phyloP scores from a whole-genome alignment of 768 basidiomycete species.

The Boletus rubescentipes region DNA sequence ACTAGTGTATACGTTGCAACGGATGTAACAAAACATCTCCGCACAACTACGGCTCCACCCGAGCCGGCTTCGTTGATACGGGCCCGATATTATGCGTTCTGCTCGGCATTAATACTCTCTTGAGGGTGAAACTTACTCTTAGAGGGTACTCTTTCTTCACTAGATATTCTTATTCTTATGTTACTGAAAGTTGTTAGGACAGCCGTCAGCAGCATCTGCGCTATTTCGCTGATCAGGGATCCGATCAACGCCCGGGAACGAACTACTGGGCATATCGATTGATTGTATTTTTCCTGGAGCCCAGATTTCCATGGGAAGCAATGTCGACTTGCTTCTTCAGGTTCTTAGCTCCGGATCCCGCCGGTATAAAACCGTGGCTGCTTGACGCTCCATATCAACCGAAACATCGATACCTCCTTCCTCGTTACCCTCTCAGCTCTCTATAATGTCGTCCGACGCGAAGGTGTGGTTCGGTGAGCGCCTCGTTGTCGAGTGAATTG shows the following conservation, averaged over 20 bases:
- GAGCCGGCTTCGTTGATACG: neutral
- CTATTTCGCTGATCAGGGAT: neutral
- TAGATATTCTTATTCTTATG: too few species aligned
- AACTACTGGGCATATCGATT: neutral
- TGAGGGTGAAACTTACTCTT: neutral
- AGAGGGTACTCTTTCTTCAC: too few species aligned
- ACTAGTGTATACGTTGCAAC: neutral
- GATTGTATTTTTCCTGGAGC: neutral
- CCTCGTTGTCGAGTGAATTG: neutral
- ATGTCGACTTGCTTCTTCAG: too few species aligned
- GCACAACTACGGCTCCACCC: too few species aligned
- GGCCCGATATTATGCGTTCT: neutral
- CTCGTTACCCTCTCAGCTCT: neutral
- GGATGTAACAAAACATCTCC: neutral
- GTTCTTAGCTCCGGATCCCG: neutral
- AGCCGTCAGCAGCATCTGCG: neutral
- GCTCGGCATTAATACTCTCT: too few species aligned
- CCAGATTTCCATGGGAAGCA: neutral
- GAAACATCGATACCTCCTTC: neutral
- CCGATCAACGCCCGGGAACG: neutral
- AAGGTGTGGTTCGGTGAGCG: constrained; percentile 27
- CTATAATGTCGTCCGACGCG: neutral
- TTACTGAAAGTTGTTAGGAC: neutral
- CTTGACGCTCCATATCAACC: neutral
- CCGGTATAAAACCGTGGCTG: neutral